Evolutionary conservation across 1,139 yeast species (phyloP).

Genomic region (Protomyces inouyei): DNA sequence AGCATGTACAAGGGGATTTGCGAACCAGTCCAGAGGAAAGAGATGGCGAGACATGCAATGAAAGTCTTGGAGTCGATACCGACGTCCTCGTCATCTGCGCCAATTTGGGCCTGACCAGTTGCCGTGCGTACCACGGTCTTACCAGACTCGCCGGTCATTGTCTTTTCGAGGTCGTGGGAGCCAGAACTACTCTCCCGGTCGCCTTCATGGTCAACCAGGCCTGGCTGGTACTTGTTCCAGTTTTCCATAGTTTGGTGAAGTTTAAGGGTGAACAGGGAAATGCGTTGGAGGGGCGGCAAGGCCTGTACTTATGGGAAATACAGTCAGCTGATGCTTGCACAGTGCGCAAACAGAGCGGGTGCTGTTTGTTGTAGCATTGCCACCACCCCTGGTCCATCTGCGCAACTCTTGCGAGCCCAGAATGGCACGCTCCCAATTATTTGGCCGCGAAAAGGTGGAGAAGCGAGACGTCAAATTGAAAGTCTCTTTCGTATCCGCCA

Average conservation of each 20-base stretch:
- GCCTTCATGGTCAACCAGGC: neutral
- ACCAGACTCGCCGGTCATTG: slow-evolving; percentile 17
- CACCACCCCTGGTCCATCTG: no score
- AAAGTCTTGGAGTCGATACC: slow-evolving; percentile 17
- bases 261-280: no score
- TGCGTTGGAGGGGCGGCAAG: no score
- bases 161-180: slow-evolving; percentile 1
- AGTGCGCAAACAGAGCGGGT: no score
- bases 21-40: slow-evolving; percentile 25
- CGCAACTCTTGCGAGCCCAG: no score
- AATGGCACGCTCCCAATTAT: no score
- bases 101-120: slow-evolving; percentile 20
- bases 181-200: slow-evolving; percentile 1
- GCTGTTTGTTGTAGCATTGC: no score
- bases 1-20: slow-evolving; percentile 22
- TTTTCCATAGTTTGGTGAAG: slow-evolving; percentile 9
- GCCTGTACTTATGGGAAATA: no score
- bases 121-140: slow-evolving; percentile 11
- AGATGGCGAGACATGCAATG: slow-evolving; percentile 25
- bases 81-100: slow-evolving; percentile 20
- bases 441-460: neutral
- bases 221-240: slow-evolving; percentile 23
- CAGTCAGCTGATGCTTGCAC: neutral
- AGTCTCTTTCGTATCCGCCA: neutral
- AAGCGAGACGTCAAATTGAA: neutral